These are phyloP conservation scores for Boletales sp. DNA, from an alignment of 768 basidiomycete species.

Conservation along the genomic window DNA sequence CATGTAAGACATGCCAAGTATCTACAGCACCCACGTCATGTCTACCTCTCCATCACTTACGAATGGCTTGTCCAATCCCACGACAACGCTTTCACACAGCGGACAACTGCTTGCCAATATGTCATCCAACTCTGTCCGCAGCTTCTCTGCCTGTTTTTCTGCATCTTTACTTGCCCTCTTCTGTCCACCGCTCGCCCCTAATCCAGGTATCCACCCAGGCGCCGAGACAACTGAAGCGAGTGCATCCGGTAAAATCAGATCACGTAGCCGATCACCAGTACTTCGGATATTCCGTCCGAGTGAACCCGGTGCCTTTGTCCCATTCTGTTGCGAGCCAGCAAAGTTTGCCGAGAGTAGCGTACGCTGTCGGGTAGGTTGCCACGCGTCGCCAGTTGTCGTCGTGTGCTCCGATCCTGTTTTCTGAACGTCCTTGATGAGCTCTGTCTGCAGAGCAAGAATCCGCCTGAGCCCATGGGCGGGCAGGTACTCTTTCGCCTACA, in stretches of 20 bases:
- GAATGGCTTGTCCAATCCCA: constrained; percentile 84
- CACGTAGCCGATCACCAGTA: constrained; percentile 85
- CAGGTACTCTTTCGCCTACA: constrained; percentile 87
- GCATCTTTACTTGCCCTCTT: constrained; percentile 44
- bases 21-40: constrained; percentile 68
- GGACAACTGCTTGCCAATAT: constrained; percentile 88
- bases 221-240: constrained; percentile 80
- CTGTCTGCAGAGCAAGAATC: constrained; percentile 81
- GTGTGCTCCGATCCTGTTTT: constrained; percentile 33
- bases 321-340: constrained; percentile 54
- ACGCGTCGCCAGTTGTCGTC: constrained; percentile 32
- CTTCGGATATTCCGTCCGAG: constrained; percentile 79
- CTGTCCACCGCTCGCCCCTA: constrained; percentile 46
- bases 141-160: constrained; percentile 62
- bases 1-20: neutral
- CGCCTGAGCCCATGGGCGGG: constrained; percentile 78
- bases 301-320: constrained; percentile 60
- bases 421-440: constrained; percentile 61
- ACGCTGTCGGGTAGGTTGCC: constrained; percentile 53
- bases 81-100: constrained; percentile 87
- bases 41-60: constrained; percentile 75
- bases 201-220: constrained; percentile 74
- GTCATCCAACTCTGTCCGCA: constrained; percentile 85
- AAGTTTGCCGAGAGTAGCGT: constrained; percentile 77
- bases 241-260: constrained; percentile 92